Evolutionary conservation across 2,329 filamentous ascomycete species (phyloP), one percentile per base, ranked within the genome.

Genomic region (Trichoderma sp.): DNA sequence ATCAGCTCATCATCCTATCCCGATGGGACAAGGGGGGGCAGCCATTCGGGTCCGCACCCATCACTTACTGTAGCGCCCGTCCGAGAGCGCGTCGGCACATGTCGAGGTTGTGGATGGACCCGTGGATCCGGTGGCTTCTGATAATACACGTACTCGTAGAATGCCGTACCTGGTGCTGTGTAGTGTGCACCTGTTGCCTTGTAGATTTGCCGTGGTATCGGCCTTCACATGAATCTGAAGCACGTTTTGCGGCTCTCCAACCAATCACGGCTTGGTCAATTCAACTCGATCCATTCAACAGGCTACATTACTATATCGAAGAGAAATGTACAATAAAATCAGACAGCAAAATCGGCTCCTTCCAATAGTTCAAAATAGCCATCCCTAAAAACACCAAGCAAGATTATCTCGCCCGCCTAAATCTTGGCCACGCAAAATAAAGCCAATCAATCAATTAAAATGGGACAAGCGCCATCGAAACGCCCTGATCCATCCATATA

Each of bases 1-100:
- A 69, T 69, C 65, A 60, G 56, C 53, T 26, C 65, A 69, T 69
- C 65, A 43, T 43, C 53, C 56, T 43, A 61, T 61, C 28, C 34
- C 53, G 26, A 34, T 28, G 24, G 53, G 53, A 60, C 53, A 21
- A 47, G 51, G 64, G 34, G 34, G 26, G 26, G 53, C 15, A 57
- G 15, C 34, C 64, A 28, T 43, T 43, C 53, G 65, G 65, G 53
- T 68, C 65, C 36, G 51, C 65, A 30, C 14, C 34, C 34, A 36
- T 36, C 34, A 36, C 34, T 36, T 36, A 36, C 34, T 36, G 34
- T 9, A 24, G 51, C 51, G 53, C 34, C 34, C 32, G 60, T 39
- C 15, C 60, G 24, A 39, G 60, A 6, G n/a, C n/a, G 34, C 21
- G n/a, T 26, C 32, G 34, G 60, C 32, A 62, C 34, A 24, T 36